These are phyloP conservation scores for Clonostachys solani DNA, from an alignment of 2,329 filamentous ascomycete species.

Conservation along the genomic window DNA sequence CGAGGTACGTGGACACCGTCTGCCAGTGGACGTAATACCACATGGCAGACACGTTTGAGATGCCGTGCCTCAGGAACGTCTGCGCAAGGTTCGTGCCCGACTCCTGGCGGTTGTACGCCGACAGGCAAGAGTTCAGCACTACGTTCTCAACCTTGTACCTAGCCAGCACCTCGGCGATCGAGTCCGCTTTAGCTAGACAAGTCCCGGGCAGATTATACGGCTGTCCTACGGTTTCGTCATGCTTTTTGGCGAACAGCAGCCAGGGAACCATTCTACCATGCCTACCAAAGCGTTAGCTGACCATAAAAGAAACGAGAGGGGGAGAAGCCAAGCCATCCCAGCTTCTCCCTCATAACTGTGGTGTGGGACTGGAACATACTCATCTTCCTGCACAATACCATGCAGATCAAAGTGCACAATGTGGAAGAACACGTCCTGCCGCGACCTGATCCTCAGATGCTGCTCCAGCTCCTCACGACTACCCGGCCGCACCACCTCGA, in stretches of 20 bases:
- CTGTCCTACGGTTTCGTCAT: slow-evolving; percentile 5
- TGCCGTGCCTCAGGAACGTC: slow-evolving; percentile 16
- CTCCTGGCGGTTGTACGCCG: slow-evolving; percentile 16
- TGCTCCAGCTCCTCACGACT: slow-evolving; percentile 14
- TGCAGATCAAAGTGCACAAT: slow-evolving; percentile 20
- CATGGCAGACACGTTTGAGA: slow-evolving; percentile 19
- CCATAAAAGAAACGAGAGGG: too few species aligned
- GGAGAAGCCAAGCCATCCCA: too few species aligned
- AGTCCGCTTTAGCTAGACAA: slow-evolving; percentile 11
- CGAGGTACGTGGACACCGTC: slow-evolving; percentile 17
- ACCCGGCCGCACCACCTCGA: slow-evolving; percentile 16
- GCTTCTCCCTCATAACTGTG: too few species aligned
- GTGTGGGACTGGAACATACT: slow-evolving; percentile 9
- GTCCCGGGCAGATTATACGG: slow-evolving; percentile 13
- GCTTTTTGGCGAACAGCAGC: slow-evolving; percentile 16
- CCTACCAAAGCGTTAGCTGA: slow-evolving; percentile 5
- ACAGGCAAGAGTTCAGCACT: slow-evolving; percentile 19
- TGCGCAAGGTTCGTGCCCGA: slow-evolving; percentile 16
- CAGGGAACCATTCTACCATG: slow-evolving; percentile 12
- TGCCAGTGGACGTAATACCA: slow-evolving; percentile 21
- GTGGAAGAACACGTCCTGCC: slow-evolving; percentile 14
- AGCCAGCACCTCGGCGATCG: slow-evolving; percentile 13
- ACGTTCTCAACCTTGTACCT: slow-evolving; percentile 16
- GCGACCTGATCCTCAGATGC: slow-evolving; percentile 11
- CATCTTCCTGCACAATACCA: slow-evolving; percentile 14